Evolutionary conservation across 1,284 basidiomycete species (phyloP), one percentile per base, ranked within the genome.

Genomic region (Tetrapyrgos nigripes): DNA sequence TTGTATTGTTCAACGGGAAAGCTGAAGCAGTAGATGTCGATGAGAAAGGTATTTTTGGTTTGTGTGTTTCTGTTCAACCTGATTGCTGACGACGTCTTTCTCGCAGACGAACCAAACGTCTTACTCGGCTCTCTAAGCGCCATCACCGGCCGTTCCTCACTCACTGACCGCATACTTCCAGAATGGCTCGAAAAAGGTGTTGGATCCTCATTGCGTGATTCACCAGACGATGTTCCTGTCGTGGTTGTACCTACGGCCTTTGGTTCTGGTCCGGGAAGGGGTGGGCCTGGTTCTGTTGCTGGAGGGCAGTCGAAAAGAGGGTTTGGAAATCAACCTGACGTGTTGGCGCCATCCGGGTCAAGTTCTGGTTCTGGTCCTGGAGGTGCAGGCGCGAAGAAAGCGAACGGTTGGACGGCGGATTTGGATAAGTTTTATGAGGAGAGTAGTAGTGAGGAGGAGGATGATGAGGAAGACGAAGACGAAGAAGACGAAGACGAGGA

Each of bases 1-100:
- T 92, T 44, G 87, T 96, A 0, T 73, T 97, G 44, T 91, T 95
- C 57, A 87, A 92, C 26, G 88, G 90, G 6, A 91, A 94, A 67
- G 71, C 76, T 4, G 76, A 74, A 13, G 74, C 79, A 5, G 65
- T 73, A 8, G 79, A 84, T 47, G 73, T 75, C 27, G 75, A 75
- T 3, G 66, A 73, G 14, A 61, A 62, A 31, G 45, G 29, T 57
- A 62, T 33, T n/a, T n/a, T n/a, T n/a, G n/a, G 52, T 67, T 72
- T 75, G 53, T 51, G 62, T 65, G 8, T n/a, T 5, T 29, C 48
- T 37, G 49, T 28, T 47, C 17, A 11, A 21, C 26, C 35, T 54
- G 24, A 33, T 61, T 43, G 47, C 59, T 26, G 33, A 57, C 17
- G 13, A 58, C 31, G 37, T 14, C 11, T 11, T 50, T 56, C 35